Evolutionary conservation across 106 monocot species (phyloP).

Genomic region (Iris macrosiphon): DNA sequence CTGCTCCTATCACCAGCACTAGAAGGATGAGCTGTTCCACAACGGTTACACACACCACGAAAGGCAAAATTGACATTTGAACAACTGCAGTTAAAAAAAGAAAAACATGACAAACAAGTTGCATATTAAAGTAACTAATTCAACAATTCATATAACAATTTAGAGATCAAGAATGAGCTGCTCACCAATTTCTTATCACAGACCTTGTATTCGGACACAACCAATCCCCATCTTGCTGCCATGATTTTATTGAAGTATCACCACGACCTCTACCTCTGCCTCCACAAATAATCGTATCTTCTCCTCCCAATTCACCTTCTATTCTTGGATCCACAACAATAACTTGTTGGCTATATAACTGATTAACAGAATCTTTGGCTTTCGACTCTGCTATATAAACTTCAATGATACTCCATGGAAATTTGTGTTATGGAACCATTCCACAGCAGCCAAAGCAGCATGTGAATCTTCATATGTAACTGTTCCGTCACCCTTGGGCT

Average conservation of each 20-base stretch:
- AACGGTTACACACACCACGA: constrained; percentile 96
- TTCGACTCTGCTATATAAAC: constrained; percentile 89
- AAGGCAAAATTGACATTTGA: constrained; percentile 99
- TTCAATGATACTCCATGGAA: constrained; percentile 84
- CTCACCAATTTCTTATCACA: constrained; percentile 99
- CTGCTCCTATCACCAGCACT: constrained; percentile 63
- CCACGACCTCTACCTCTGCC: constrained; percentile 76
- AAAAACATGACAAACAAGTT: constrained; percentile 9
- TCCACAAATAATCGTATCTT: constrained; percentile 25
- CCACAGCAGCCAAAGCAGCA: constrained; percentile 93
- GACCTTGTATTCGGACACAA: constrained; percentile 99
- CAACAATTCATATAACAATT: constrained; percentile 2
- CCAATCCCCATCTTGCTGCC: constrained; percentile 99
- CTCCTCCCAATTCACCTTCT: constrained; percentile 21
- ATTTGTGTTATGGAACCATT: constrained; percentile 95
- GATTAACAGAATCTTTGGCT: constrained; percentile 52
- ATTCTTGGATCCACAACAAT: constrained; percentile 14
- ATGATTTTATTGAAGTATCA: constrained; percentile 67
- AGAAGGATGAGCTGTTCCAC: constrained; percentile 93
- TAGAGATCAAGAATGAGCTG: constrained; percentile 53
- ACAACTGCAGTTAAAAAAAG: constrained; percentile 58
- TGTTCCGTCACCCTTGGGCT: constrained; percentile 99
- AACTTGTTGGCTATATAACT: constrained; percentile 16
- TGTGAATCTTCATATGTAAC: constrained; percentile 98
- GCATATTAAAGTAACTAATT: not conserved